phyloP scores from a whole-genome alignment of 2,329 filamentous ascomycete species.

The Fusarium concolor region DNA sequence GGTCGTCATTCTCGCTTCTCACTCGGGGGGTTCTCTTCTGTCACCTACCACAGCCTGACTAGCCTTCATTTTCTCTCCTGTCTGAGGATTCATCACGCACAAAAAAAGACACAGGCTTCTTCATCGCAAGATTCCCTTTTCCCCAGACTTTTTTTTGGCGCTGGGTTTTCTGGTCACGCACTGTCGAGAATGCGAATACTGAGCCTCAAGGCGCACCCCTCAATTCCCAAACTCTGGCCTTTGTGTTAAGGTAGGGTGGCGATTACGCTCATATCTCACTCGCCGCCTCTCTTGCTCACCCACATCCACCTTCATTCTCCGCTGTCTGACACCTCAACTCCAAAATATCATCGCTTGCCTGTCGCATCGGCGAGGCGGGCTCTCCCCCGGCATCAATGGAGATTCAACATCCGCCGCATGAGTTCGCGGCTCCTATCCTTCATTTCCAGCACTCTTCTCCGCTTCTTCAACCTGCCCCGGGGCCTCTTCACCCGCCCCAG shows the following conservation, averaged over 20 bases:
- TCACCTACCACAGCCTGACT: conserved; percentile 4
- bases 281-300: conserved; percentile 11
- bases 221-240: conserved; percentile 25
- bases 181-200: conserved; percentile 25
- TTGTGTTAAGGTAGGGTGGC: conserved; percentile 34
- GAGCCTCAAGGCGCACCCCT: conserved; percentile 4
- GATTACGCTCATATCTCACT: conserved; percentile 35
- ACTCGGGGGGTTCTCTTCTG: conserved; percentile 19
- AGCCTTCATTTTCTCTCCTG: conserved; percentile 24
- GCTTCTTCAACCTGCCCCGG: conserved; percentile 15
- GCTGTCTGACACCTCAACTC: conserved; percentile 16
- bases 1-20: conserved; percentile 22
- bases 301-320: conserved; percentile 5
- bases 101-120: background rate
- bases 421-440: conserved; percentile 16
- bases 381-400: conserved; percentile 39
- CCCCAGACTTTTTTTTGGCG: background rate
- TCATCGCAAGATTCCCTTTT: conserved; percentile 1
- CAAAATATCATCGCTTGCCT: conserved; percentile 16
- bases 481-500: conserved; percentile 16
- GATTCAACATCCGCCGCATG: conserved; percentile 32
- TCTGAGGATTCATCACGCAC: conserved; percentile 12
- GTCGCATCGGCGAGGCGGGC: conserved; percentile 37
- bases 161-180: background rate
- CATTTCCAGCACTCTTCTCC: conserved; percentile 25